A percentile compares a stretch with the other conserved stretches of the same genome.
phyloP scores from a whole-genome alignment of 2,329 filamentous ascomycete species.

The Diaporthe citrichinensis region DNA sequence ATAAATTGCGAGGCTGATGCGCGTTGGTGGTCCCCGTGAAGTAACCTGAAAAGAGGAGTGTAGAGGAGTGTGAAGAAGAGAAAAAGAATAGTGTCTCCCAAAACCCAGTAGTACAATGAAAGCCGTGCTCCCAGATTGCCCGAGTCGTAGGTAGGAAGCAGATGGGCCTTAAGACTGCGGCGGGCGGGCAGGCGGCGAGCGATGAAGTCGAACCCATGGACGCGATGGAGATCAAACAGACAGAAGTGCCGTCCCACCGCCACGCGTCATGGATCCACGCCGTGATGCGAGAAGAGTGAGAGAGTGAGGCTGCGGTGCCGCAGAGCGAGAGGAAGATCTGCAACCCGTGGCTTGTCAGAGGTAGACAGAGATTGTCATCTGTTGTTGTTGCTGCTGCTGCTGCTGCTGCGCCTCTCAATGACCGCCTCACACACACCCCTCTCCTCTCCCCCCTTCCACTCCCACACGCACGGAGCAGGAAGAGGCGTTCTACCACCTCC shows the following conservation, averaged over 20 bases:
- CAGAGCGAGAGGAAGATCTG: conserved; percentile 7
- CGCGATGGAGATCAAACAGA: background rate
- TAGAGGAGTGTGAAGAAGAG: background rate
- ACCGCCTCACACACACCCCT: background rate
- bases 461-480: background rate
- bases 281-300: conserved; percentile 1
- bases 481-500: conserved; percentile 38
- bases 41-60: background rate
- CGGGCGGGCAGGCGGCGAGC: background rate
- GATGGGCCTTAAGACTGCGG: background rate
- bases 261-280: conserved; percentile 29
- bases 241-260: background rate
- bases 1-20: conserved; percentile 31
- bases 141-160: background rate
- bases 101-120: background rate
- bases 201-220: background rate
- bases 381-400: background rate
- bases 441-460: too few relatives aligned
- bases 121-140: background rate
- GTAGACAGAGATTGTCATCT: background rate
- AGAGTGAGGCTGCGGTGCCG: background rate
- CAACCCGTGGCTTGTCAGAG: conserved; percentile 40
- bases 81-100: background rate
- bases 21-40: background rate
- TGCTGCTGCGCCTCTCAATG: background rate